These are phyloP conservation scores for Aegilops tauschii DNA, from an alignment of 176 grass and related monocot species.

Conservation along the genomic window DNA sequence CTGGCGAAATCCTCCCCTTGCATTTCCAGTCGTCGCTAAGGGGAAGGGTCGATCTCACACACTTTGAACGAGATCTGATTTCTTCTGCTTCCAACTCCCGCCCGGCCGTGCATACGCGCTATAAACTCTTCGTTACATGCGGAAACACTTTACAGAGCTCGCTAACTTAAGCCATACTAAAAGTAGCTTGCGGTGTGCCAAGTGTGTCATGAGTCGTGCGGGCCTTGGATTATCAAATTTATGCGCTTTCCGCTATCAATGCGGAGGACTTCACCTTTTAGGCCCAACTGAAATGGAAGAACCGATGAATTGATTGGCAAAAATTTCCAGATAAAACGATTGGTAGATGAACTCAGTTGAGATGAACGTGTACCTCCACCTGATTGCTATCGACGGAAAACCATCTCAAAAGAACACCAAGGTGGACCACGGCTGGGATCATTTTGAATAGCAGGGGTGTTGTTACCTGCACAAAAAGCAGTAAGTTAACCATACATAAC, in stretches of 20 bases:
- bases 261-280: slow-evolving; percentile 70
- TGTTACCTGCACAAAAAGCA: slow-evolving; percentile 67
- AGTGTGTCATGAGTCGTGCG: slow-evolving; percentile 83
- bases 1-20: slow-evolving; percentile 18
- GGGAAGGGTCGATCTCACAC: slow-evolving; percentile 12
- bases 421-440: slow-evolving; percentile 92
- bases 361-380: slow-evolving; percentile 76
- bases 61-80: slow-evolving; percentile 20
- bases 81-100: slow-evolving; percentile 12
- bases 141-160: slow-evolving; percentile 40
- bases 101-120: slow-evolving; percentile 23
- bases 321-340: slow-evolving; percentile 39
- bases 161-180: slow-evolving; percentile 42
- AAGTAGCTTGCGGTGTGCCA: slow-evolving; percentile 42
- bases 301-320: slow-evolving; percentile 47
- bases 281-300: slow-evolving; percentile 74
- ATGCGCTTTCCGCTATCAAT: slow-evolving; percentile 85
- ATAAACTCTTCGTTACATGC: slow-evolving; percentile 35
- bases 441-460: slow-evolving; percentile 98
- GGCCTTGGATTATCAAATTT: slow-evolving; percentile 76
- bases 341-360: slow-evolving; percentile 38
- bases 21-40: not conserved
- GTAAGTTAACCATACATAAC: not conserved
- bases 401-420: slow-evolving; percentile 94
- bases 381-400: slow-evolving; percentile 89